phyloP scores from a whole-genome alignment of 1,284 basidiomycete genomes.

The Cutaneotrichosporon dermatis region DNA sequence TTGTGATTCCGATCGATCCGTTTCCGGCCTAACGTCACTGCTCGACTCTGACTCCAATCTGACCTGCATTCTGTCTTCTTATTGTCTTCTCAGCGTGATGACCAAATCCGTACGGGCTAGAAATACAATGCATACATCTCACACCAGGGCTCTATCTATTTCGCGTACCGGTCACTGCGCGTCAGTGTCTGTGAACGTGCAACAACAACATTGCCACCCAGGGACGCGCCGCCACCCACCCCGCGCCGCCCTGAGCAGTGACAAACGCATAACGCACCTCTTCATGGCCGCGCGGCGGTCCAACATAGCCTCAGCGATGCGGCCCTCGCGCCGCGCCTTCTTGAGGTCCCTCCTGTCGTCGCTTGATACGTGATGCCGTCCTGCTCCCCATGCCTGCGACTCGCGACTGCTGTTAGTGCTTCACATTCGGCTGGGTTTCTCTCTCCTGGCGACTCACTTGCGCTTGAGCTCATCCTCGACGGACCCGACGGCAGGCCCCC shows the following conservation, averaged over 20 bases:
- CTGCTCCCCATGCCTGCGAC: slow-evolving; percentile 77
- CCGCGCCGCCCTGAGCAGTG: too few relatives aligned
- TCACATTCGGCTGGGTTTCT: too few relatives aligned
- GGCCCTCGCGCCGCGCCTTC: slow-evolving; percentile 77
- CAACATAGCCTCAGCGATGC: slow-evolving; percentile 78
- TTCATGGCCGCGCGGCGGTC: slow-evolving; percentile 86
- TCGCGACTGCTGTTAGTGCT: too few relatives aligned
- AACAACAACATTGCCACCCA: background rate
- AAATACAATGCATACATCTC: slow-evolving; percentile 4
- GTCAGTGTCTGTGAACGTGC: too few relatives aligned
- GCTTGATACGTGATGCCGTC: slow-evolving; percentile 59
- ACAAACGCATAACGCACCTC: slow-evolving; percentile 57
- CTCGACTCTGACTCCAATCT: too few relatives aligned
- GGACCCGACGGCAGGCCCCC: slow-evolving; percentile 47
- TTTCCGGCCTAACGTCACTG: too few relatives aligned
- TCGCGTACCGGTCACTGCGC: slow-evolving; percentile 4
- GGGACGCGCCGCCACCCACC: background rate
- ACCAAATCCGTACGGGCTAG: background rate
- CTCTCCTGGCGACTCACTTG: too few relatives aligned
- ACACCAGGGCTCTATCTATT: background rate
- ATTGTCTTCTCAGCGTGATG: too few relatives aligned
- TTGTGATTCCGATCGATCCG: too few relatives aligned
- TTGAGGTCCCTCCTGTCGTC: slow-evolving; percentile 66
- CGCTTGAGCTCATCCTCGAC: slow-evolving; percentile 46
- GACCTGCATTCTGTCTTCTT: too few relatives aligned